Conservation (phyloP, 805 yeast genomes). For the Candida arabinofermentans region DNA sequence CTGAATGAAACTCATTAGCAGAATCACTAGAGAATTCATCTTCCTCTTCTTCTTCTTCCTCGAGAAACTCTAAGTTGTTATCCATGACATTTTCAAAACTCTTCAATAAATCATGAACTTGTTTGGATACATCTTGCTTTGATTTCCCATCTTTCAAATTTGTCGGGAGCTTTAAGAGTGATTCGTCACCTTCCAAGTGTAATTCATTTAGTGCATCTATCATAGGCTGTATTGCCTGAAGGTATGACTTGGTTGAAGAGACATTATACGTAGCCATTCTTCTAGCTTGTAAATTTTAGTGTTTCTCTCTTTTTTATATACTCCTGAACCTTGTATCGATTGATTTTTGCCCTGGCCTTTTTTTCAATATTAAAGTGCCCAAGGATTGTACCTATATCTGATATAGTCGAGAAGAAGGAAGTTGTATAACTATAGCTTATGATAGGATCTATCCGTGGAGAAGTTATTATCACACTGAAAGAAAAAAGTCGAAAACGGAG, state of each 20-base stretch:
- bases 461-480: too few species aligned
- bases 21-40: slow-evolving; percentile 7
- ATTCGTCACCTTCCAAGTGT: slow-evolving; percentile 22
- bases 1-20: slow-evolving; percentile 1
- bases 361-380: too few species aligned
- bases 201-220: slow-evolving; percentile 41
- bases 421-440: too few species aligned
- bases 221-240: slow-evolving; percentile 76
- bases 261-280: slow-evolving; percentile 52
- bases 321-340: not conserved
- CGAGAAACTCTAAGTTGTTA: slow-evolving; percentile 14
- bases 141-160: slow-evolving; percentile 31
- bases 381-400: too few species aligned
- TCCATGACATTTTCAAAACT: slow-evolving; percentile 32
- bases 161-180: slow-evolving; percentile 24
- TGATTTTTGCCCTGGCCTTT: too few species aligned
- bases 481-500: too few species aligned
- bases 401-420: too few species aligned
- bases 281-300: not conserved
- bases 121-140: slow-evolving; percentile 24
- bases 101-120: slow-evolving; percentile 23
- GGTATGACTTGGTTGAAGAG: slow-evolving; percentile 66
- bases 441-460: too few species aligned
- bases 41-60: slow-evolving; percentile 16
- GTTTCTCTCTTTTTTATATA: not conserved